phyloP scores from a whole-genome alignment of 257 asterid genomes.

The Solanum chaucha region DNA sequence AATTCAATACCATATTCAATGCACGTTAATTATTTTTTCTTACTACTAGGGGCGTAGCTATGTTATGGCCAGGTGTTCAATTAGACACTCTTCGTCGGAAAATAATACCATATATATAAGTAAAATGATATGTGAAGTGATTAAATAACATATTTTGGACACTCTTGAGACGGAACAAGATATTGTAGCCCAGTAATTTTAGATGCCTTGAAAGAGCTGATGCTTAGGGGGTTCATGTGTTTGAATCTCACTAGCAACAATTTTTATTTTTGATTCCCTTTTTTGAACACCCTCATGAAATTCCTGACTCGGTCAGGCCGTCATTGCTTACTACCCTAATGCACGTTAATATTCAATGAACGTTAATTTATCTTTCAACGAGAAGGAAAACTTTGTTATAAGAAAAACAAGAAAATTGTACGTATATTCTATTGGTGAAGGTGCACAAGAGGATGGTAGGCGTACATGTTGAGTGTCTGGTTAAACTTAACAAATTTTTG shows the following conservation, averaged over 20 bases:
- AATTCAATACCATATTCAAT: neutral
- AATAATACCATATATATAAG: no score
- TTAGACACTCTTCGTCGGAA: rapidly evolving
- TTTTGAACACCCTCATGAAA: neutral
- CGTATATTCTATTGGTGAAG: neutral
- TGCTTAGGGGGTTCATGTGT: neutral
- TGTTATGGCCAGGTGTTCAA: neutral
- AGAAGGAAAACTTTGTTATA: neutral
- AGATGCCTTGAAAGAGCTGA: rapidly evolving
- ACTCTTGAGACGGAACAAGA: no score
- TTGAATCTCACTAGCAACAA: neutral
- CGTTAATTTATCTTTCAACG: neutral
- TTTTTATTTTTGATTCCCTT: no score
- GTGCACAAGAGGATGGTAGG: neutral
- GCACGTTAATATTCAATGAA: neutral
- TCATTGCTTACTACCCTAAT: neutral
- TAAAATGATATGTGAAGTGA: neutral
- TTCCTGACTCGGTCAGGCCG: no score
- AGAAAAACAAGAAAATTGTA: neutral
- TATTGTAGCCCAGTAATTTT: no score
- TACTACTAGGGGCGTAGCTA: no score
- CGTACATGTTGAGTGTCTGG: neutral
- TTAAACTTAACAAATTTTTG: neutral
- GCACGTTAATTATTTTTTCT: neutral
- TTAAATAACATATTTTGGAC: neutral